These are phyloP conservation scores for Aspergillus funiculosus DNA, from an alignment of 495 filamentous ascomycete genomes.

Conservation along the genomic window DNA sequence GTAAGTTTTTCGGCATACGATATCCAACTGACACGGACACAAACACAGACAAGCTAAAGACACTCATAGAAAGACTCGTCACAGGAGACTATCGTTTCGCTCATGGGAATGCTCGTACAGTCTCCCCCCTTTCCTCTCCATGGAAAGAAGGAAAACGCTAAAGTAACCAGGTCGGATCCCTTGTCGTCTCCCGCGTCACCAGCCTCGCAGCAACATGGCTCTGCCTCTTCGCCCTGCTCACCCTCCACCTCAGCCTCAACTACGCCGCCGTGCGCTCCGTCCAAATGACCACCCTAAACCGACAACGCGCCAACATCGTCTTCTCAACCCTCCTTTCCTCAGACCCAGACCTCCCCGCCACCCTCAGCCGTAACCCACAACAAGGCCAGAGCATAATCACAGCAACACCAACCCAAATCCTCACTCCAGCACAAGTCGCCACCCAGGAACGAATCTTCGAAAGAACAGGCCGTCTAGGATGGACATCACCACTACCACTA, in stretches of 20 bases:
- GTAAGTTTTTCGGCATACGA: no score
- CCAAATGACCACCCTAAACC: conserved; percentile 77
- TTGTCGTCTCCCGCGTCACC: conserved; percentile 72
- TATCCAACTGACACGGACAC: not conserved
- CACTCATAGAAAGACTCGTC: conserved; percentile 76
- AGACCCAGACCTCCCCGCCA: conserved; percentile 22
- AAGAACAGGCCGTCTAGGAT: conserved; percentile 54
- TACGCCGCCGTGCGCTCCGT: conserved; percentile 81
- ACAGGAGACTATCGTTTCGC: conserved; percentile 90
- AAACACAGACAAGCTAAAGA: no score
- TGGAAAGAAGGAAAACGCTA: not conserved
- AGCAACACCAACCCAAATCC: conserved; percentile 23
- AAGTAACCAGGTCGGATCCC: conserved; percentile 56
- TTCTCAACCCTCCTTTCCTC: conserved; percentile 55
- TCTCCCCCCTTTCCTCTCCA: conserved; percentile 1
- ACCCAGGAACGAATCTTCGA: conserved; percentile 67
- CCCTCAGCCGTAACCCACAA: not conserved
- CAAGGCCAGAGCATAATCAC: not conserved
- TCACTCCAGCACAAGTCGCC: conserved; percentile 60
- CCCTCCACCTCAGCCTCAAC: conserved; percentile 73
- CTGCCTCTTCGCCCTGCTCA: conserved; percentile 64
- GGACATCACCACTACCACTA: conserved; percentile 28
- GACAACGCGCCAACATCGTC: conserved; percentile 78
- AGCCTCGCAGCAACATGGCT: conserved; percentile 67
- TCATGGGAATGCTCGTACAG: conserved; percentile 82